Conservation (phyloP, 257 asterid genomes). For the Lycium barbarum region DNA sequence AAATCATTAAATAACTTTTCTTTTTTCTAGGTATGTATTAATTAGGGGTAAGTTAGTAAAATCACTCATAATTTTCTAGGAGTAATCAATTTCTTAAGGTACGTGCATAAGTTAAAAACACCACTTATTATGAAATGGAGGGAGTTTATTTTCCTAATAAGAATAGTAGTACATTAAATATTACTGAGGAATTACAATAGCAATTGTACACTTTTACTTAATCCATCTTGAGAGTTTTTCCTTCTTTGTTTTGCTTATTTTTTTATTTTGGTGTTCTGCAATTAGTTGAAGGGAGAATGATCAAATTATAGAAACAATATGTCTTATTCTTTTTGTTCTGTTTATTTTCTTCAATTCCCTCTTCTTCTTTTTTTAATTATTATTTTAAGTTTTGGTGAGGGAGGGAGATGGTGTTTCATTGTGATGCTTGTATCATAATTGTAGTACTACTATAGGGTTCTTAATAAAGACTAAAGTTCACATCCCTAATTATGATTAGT, state of each 20-base stretch:
- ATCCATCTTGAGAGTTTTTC: not conserved
- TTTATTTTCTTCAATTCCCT: conserved; percentile 9
- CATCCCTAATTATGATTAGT: not conserved
- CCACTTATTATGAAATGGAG: too few relatives aligned
- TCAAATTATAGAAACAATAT: not conserved
- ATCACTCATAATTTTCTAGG: too few relatives aligned
- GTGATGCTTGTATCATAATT: not conserved
- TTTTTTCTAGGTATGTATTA: too few relatives aligned
- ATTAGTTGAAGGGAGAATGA: not conserved
- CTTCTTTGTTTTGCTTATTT: not conserved
- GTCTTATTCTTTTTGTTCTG: not conserved
- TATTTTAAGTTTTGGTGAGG: not conserved
- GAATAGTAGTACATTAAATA: too few relatives aligned
- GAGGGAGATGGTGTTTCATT: not conserved
- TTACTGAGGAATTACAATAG: not conserved
- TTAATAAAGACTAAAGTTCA: not conserved
- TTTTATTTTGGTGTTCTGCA: not conserved
- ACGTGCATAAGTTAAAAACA: too few relatives aligned
- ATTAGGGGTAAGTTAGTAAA: too few relatives aligned
- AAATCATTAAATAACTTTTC: too few relatives aligned
- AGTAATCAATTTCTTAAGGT: too few relatives aligned
- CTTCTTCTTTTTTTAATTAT: not conserved
- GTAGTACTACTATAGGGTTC: not conserved
- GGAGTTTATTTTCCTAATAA: too few relatives aligned
- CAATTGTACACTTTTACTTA: too few relatives aligned